These are phyloP conservation scores for Lactarius pseudohatsudake DNA, from an alignment of 768 basidiomycete species.

Conservation along the genomic window DNA sequence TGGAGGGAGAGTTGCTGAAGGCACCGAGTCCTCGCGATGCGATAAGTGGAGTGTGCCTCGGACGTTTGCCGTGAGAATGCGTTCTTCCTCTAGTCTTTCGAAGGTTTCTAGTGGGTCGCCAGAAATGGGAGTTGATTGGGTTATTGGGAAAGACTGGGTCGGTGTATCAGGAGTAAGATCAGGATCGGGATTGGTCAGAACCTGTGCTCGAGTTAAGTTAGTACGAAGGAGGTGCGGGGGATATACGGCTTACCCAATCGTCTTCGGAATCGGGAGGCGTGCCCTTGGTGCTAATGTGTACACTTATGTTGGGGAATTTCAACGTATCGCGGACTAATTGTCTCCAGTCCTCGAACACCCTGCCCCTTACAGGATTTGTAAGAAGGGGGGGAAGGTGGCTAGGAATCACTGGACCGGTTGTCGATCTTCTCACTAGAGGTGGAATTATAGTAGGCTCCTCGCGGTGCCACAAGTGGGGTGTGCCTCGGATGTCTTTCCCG, in stretches of 20 bases:
- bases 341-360: slow-evolving; percentile 10
- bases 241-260: background rate
- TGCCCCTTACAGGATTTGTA: background rate
- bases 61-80: too few relatives aligned
- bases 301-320: background rate
- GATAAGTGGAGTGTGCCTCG: too few relatives aligned
- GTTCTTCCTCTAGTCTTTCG: too few relatives aligned
- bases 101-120: too few relatives aligned
- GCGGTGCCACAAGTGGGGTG: slow-evolving; percentile 1
- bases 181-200: background rate
- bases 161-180: background rate
- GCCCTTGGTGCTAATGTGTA: background rate
- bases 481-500: background rate
- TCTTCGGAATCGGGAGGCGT: background rate
- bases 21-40: too few relatives aligned
- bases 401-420: background rate
- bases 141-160: background rate
- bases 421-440: too few relatives aligned
- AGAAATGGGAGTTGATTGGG: too few relatives aligned
- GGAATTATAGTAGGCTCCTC: background rate
- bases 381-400: background rate
- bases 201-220: slow-evolving; percentile 1
- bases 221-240: background rate
- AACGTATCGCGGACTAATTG: slow-evolving; percentile 6
- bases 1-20: too few relatives aligned